Conservation (phyloP, 2,329 filamentous ascomycete genomes). For the Cercospora sp. region DNA sequence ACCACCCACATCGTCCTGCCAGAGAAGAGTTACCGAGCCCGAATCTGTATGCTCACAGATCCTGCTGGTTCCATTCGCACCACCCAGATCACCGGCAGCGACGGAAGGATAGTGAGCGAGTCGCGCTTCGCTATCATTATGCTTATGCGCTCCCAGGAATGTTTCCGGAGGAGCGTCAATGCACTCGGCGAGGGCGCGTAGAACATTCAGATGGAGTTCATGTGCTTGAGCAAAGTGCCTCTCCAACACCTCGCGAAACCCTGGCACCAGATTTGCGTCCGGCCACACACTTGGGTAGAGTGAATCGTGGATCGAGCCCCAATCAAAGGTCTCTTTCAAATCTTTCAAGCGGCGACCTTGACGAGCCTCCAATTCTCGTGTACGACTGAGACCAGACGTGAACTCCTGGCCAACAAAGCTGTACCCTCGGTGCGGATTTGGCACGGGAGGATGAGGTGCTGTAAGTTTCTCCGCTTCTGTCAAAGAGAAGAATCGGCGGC, state of each 20-base stretch:
- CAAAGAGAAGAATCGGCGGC: conserved; percentile 18
- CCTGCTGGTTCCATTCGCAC: conserved; percentile 12
- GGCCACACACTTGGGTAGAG: conserved; percentile 21
- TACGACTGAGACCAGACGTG: conserved; percentile 18
- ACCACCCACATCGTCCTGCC: conserved; percentile 21
- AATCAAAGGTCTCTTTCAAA: conserved; percentile 21
- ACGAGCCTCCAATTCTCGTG: conserved; percentile 11
- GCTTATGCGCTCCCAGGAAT: conserved; percentile 8
- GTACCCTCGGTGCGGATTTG: conserved; percentile 23
- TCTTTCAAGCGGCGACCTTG: conserved; percentile 16
- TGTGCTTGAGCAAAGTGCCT: conserved; percentile 13
- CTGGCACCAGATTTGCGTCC: conserved; percentile 6
- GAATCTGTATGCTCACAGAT: conserved; percentile 24
- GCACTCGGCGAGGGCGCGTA: conserved; percentile 16
- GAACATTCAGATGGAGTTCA: conserved; percentile 9
- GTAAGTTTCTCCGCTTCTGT: conserved; percentile 16
- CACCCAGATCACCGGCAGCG: conserved; percentile 1
- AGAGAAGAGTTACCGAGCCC: conserved; percentile 20
- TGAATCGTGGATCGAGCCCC: conserved; percentile 13
- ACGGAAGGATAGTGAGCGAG: conserved; percentile 21
- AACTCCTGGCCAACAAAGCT: conserved; percentile 19
- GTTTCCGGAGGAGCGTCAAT: conserved; percentile 1
- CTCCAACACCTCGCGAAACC: conserved; percentile 16
- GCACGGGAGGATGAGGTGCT: conserved; percentile 14
- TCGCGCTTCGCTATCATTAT: conserved; percentile 18